Percentiles rank a stretch among this genome's conserved stretches.
Evolutionary conservation across 345 rosid species (phyloP).

Genomic region (Nasturtium officinale): DNA sequence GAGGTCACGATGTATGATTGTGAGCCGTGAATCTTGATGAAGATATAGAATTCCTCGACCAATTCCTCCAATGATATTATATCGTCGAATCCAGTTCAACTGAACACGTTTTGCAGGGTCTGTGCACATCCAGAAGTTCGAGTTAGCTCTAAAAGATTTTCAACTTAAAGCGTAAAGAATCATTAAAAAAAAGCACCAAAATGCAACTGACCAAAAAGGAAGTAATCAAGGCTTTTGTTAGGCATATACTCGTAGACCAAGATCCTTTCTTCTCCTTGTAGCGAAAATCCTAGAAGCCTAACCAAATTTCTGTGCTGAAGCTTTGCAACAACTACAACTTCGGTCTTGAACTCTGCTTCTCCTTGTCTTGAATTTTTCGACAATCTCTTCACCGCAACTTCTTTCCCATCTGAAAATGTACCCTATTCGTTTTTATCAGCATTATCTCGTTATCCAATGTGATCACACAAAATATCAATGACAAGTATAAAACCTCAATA

Average conservation of each 20-base stretch:
- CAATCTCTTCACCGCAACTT: conserved; percentile 29
- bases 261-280: conserved; percentile 25
- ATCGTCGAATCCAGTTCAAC: conserved; percentile 53
- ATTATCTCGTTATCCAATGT: background rate
- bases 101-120: conserved; percentile 38
- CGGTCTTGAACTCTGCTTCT: conserved; percentile 24
- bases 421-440: conserved; percentile 11
- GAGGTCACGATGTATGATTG: background rate
- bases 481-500: no score
- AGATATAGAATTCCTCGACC: conserved; percentile 41
- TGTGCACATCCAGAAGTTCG: conserved; percentile 19
- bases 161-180: background rate
- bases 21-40: conserved; percentile 3
- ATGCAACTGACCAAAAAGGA: conserved; percentile 22
- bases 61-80: conserved; percentile 49
- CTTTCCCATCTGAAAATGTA: background rate
- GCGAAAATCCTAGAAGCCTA: conserved; percentile 14
- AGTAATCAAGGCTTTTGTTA: conserved; percentile 34
- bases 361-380: conserved; percentile 34
- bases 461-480: no score
- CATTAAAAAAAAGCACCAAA: background rate
- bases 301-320: conserved; percentile 35
- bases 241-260: conserved; percentile 29
- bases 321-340: conserved; percentile 30
- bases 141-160: background rate